Conservation (phyloP, 768 basidiomycete genomes). For the Lepiota brunneoincarnata region DNA sequence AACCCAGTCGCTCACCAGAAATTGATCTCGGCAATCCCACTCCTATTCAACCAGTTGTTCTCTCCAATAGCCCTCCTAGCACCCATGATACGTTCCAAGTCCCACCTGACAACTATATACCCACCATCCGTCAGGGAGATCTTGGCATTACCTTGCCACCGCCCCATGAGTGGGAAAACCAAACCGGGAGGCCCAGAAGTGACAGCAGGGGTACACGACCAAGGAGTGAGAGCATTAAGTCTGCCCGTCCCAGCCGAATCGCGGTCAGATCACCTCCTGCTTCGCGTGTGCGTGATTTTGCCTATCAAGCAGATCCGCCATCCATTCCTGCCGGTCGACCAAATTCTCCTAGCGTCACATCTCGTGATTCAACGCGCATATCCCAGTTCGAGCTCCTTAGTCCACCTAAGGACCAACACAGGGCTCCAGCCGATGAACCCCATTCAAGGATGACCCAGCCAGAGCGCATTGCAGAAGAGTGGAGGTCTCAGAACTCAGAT, state of each 20-base stretch:
- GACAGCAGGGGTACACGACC: constrained; percentile 1
- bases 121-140: constrained; percentile 32
- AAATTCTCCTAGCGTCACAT: not conserved
- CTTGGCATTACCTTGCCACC: constrained; percentile 44
- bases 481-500: constrained; percentile 28
- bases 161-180: constrained; percentile 43
- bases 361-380: constrained; percentile 6
- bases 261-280: not conserved
- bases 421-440: not conserved
- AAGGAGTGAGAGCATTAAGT: not conserved
- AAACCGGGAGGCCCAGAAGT: constrained; percentile 7
- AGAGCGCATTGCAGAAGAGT: constrained; percentile 29
- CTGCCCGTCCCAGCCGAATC: not conserved
- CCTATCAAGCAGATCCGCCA: not conserved
- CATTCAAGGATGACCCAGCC: constrained; percentile 16
- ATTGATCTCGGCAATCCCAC: constrained; percentile 9
- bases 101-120: constrained; percentile 51
- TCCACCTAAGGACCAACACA: not conserved
- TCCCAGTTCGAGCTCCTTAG: not conserved
- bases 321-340: not conserved
- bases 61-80: constrained; percentile 16
- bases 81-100: constrained; percentile 26
- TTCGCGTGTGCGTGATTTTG: not conserved
- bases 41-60: constrained; percentile 18
- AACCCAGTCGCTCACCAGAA: constrained; percentile 18